A percentile compares a stretch with the other conserved stretches of the same genome.
phyloP scores from a whole-genome alignment of 106 monocot species.

The Gastrodia elata region DNA sequence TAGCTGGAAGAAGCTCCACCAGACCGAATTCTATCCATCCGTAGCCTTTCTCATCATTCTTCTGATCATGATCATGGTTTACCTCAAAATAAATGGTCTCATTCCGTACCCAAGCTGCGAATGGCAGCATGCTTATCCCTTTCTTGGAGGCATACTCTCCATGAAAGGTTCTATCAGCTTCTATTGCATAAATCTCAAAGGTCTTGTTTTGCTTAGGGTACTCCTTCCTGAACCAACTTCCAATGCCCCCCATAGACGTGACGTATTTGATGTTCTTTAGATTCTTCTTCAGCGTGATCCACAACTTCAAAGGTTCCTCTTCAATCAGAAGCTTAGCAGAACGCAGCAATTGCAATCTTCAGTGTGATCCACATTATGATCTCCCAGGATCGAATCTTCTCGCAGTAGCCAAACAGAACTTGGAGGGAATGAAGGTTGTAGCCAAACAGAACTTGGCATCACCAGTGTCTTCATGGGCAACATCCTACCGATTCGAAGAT shows the following conservation, averaged over 20 bases:
- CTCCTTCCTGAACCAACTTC: slow-evolving; percentile 77
- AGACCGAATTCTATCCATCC: slow-evolving; percentile 53
- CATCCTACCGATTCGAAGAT: too few species aligned
- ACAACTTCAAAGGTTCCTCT: slow-evolving; percentile 66
- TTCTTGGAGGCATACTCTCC: slow-evolving; percentile 45
- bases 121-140: slow-evolving; percentile 42
- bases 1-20: slow-evolving; percentile 1
- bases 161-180: slow-evolving; percentile 51
- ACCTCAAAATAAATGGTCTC: slow-evolving; percentile 59
- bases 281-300: slow-evolving; percentile 62
- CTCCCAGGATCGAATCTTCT: slow-evolving; percentile 16
- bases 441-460: too few species aligned
- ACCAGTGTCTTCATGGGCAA: too few species aligned
- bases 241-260: slow-evolving; percentile 47
- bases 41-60: slow-evolving; percentile 23
- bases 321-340: slow-evolving; percentile 43
- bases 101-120: slow-evolving; percentile 61
- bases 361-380: neutral
- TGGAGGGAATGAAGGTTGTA: slow-evolving; percentile 35
- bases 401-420: slow-evolving; percentile 18
- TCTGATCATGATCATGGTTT: slow-evolving; percentile 30
- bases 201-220: slow-evolving; percentile 70
- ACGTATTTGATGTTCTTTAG: slow-evolving; percentile 61
- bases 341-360: slow-evolving; percentile 29
- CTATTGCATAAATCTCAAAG: slow-evolving; percentile 56